Evolutionary conservation across 176 grass and related monocot genomes (phyloP).

Genomic region (Raddia guianensis): DNA sequence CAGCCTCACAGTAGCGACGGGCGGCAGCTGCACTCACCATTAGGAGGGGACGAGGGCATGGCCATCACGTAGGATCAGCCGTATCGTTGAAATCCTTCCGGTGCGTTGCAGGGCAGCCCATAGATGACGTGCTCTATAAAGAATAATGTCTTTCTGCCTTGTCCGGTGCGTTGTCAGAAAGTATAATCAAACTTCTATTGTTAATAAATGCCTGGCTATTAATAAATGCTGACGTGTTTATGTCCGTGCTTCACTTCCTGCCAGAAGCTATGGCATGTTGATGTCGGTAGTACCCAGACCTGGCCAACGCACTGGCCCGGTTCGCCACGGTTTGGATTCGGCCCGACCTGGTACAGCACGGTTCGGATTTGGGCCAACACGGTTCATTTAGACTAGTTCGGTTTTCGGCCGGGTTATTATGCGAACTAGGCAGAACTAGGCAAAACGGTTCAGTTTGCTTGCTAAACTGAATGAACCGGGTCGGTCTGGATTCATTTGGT

Average conservation of each 20-base stretch:
- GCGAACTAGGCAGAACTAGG: too few relatives aligned
- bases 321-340: too few relatives aligned
- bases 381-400: too few relatives aligned
- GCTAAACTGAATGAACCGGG: too few relatives aligned
- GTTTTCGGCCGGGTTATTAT: too few relatives aligned
- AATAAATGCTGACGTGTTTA: neutral
- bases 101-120: neutral
- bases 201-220: neutral
- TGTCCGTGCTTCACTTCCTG: neutral
- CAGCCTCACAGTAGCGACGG: neutral
- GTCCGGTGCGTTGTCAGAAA: neutral
- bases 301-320: too few relatives aligned
- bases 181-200: neutral
- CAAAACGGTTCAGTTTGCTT: too few relatives aligned
- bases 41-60: neutral
- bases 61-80: neutral
- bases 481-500: too few relatives aligned
- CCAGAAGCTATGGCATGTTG: neutral
- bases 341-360: too few relatives aligned
- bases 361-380: too few relatives aligned
- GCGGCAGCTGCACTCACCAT: neutral
- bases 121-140: neutral
- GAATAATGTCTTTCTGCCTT: neutral
- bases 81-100: neutral
- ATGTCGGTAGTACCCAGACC: neutral